Conservation (phyloP, 2,329 filamentous ascomycete species). For the Cercospora zeae-maydis region DNA sequence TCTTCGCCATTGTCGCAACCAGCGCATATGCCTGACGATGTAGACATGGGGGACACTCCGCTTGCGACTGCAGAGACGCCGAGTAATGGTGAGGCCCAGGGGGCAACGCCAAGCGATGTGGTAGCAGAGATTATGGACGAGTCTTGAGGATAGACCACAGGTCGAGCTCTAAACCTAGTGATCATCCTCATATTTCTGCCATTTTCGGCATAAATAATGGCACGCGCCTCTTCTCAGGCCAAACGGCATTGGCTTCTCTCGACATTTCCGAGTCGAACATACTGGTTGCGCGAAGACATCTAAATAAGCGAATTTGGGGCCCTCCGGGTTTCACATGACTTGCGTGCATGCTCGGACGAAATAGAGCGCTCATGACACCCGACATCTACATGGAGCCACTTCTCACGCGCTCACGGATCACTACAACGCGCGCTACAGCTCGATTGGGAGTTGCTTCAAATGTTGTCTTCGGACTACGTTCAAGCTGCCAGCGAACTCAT, state of each 20-base stretch:
- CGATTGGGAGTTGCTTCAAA: neutral
- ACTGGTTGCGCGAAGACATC: neutral
- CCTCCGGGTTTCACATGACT: neutral
- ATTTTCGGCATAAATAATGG: too few relatives aligned
- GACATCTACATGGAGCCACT: neutral
- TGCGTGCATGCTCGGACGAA: neutral
- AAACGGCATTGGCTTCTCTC: neutral
- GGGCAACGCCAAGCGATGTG: conserved; percentile 21
- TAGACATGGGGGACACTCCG: conserved; percentile 29
- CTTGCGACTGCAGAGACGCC: conserved; percentile 13
- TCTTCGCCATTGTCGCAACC: conserved; percentile 25
- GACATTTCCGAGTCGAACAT: neutral
- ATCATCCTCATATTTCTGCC: too few relatives aligned
- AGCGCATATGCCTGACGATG: conserved; percentile 26
- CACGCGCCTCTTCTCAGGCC: neutral
- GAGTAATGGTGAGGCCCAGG: conserved; percentile 23
- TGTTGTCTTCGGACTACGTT: neutral
- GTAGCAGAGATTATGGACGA: conserved; percentile 28
- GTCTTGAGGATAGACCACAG: conserved; percentile 9
- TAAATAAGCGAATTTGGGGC: neutral
- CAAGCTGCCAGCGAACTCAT: neutral
- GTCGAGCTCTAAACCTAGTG: neutral
- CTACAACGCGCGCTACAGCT: neutral
- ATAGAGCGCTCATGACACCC: neutral
- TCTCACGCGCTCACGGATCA: neutral